Base-by-base conservation (phyloP, 2,329 filamentous ascomycete genomes). In the Fusarium tjaetaba region DNA sequence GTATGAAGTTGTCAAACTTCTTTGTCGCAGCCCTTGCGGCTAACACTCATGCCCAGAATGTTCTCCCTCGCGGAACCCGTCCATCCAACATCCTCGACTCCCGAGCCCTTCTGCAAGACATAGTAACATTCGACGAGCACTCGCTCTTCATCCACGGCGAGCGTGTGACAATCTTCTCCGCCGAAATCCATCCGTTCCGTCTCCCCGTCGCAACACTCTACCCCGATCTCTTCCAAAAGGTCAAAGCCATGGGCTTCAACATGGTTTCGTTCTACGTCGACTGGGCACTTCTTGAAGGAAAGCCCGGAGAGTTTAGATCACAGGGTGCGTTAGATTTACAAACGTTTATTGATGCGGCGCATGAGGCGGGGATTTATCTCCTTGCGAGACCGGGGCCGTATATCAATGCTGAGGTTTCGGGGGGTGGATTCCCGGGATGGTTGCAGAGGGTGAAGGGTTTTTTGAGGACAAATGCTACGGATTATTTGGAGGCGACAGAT, bases 371-470 rank as follows among this genome's bases (percentile, higher is more conserved):
- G 0, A 89, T 97, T 51, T 97, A 94, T 76, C 86, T 97, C 2
- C 86, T 96, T 63, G 93, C 93, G 7, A 84, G 89, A 2, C 91
- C 91, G 0, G 91, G 92, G 0, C 92, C 92, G 0, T 94, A 94
- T 57, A 94, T 95, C 83, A 94, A 96, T 77, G 93, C 93, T 2
- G 93, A 96, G 80, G 89, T 86, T 0, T 90, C 89, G 11, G 94
- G 93, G 1, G 94, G 94, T 61, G 94, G 94, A 0, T 95, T 93
- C 69, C 94, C 94, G 0, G 94, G 93, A 3, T 96, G 94, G 94
- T 80, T 95, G 20, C 90, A 93, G 79, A 86, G 92, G 18, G 83
- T 92, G n/a, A 87, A 88, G 55, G 93, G 88, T 1, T 86, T 85
- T 2, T 81, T 94, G 60, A 86, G 94, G 67, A 93, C 92, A 0